Evolutionary conservation across 306 rosid genomes (phyloP), one percentile per base, ranked within the genome.

Genomic region (Glycine tomentella): DNA sequence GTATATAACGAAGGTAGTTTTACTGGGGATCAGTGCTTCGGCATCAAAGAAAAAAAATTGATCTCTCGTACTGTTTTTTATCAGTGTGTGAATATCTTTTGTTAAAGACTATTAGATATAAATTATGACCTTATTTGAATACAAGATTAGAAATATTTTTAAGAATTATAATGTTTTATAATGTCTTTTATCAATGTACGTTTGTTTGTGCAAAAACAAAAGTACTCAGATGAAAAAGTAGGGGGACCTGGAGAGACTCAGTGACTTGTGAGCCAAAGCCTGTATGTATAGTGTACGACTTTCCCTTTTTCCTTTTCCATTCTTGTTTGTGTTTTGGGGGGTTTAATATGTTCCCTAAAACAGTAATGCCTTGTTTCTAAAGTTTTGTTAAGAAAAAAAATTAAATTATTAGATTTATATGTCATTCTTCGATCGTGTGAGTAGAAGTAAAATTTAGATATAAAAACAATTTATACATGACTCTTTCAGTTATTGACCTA

Each of bases 21-120:
- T 64, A 63, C 74, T 73, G 79, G 84, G 79, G 84, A 81, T 81
- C 84, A 40, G 84, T 81, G 84, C 52, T 73, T 52, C 74, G 20
- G 84, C 45, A 50, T 72, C 48, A 80, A 80, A 80, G 72, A 72
- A 80, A 78, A 78, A 77, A 59, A 31, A 1, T 16, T 49, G 79
- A 80, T 50, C 71, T 79, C 12, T 62, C 45, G 78, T 62, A 63
- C 84, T 49, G 77, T 57, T 74, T 80, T 72, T 80, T 71, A 80
- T 69, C 71, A 48, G 71, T 31, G 77, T 48, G 72, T 71, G 78
- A 71, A 80, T 71, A 80, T 71, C 78, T 80, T 71, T 71, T 71
- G 83, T 58, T 71, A 69, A 79, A 79, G 83, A 42, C 31, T 25
- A 25, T 25, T n/a, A 25, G 44, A 69, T 17, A 66, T 31, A 45